These are phyloP conservation scores for Trichothecium sympodiale DNA, from an alignment of 2,329 filamentous ascomycete species.

Conservation along the genomic window DNA sequence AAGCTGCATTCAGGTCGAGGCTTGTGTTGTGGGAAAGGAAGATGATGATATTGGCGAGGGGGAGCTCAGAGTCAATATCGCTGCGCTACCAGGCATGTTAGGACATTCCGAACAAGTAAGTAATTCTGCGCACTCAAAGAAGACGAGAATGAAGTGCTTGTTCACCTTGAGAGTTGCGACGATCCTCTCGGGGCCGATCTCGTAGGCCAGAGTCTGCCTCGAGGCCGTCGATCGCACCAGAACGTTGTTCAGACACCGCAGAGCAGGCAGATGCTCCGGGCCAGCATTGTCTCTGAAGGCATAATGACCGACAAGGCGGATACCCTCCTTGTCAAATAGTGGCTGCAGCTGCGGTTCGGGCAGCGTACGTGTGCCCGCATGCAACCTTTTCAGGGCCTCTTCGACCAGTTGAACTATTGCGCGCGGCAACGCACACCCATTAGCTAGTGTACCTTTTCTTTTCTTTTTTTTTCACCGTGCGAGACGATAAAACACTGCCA, in stretches of 20 bases:
- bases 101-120: not conserved
- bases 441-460: too few species aligned
- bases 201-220: not conserved
- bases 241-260: constrained; percentile 6
- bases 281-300: constrained; percentile 2
- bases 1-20: constrained; percentile 3
- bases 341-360: constrained; percentile 1
- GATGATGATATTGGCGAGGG: constrained; percentile 5
- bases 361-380: constrained; percentile 1
- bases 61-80: constrained; percentile 5
- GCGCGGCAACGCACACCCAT: too few species aligned
- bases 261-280: constrained; percentile 4
- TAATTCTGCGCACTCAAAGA: not conserved
- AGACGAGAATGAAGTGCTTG: too few species aligned
- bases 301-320: constrained; percentile 3
- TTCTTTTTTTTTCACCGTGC: too few species aligned
- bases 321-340: constrained; percentile 3
- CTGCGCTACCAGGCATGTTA: constrained; percentile 1
- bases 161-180: constrained; percentile 1
- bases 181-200: constrained; percentile 4
- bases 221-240: constrained; percentile 3
- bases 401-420: not conserved
- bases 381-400: constrained; percentile 2
- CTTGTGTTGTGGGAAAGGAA: constrained; percentile 4
- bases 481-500: too few species aligned